These are phyloP conservation scores for Kazachstania sp. DNA, from an alignment of 1,139 yeast genomes.

Conservation along the genomic window DNA sequence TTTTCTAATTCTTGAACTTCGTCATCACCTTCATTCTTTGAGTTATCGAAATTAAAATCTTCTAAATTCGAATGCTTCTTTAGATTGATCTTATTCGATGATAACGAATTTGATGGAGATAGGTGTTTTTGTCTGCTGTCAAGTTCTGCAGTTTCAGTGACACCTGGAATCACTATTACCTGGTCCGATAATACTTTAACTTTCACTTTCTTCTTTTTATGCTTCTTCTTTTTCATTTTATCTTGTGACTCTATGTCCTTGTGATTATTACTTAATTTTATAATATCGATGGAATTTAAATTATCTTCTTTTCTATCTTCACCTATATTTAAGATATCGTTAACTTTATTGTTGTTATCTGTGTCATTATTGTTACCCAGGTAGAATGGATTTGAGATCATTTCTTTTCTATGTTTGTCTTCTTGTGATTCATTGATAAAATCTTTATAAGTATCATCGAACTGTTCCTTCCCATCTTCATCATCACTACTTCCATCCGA, in stretches of 20 bases:
- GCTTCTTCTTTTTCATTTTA: not conserved
- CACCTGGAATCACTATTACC: constrained; percentile 33
- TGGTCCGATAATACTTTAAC: constrained; percentile 58
- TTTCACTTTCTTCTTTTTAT: constrained; percentile 9
- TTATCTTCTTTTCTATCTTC: constrained; percentile 5
- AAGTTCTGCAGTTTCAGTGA: constrained; percentile 7
- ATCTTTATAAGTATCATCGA: constrained; percentile 7
- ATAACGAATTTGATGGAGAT: constrained; percentile 7
- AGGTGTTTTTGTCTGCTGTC: constrained; percentile 9
- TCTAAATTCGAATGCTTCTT: constrained; percentile 56
- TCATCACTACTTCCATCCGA: constrained; percentile 5
- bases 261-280: constrained; percentile 4
- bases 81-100: constrained; percentile 31
- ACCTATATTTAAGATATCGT: not conserved
- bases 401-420: constrained; percentile 10
- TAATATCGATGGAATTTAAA: constrained; percentile 16
- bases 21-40: constrained; percentile 8
- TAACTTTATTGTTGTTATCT: not conserved
- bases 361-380: constrained; percentile 12
- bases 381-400: constrained; percentile 22
- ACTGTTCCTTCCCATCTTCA: not conserved
- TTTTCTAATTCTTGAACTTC: constrained; percentile 37
- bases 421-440: constrained; percentile 6
- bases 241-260: not conserved
- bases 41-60: constrained; percentile 42